Percentiles rank a stretch among this genome's conserved stretches.
These are phyloP conservation scores for Leccinum disarticulatum DNA, from an alignment of 768 basidiomycete genomes.

Conservation along the genomic window DNA sequence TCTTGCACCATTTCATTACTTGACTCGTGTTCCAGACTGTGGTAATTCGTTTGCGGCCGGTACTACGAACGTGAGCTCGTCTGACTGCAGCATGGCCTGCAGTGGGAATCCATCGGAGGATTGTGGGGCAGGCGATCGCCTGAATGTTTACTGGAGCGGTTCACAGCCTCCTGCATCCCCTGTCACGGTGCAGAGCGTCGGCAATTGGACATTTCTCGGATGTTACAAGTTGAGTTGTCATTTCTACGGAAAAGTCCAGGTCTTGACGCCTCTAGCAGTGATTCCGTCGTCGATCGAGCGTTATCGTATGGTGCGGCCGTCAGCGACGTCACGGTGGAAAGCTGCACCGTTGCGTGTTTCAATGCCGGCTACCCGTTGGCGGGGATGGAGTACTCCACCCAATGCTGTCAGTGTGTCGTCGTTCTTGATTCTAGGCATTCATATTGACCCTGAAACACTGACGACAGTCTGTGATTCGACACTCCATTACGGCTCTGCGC, in stretches of 20 bases:
- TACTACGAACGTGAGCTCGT: conserved; percentile 41
- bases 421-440: conserved; percentile 26
- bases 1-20: not conserved
- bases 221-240: conserved; percentile 59
- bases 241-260: not conserved
- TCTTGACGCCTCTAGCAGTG: conserved; percentile 25
- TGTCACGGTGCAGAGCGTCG: conserved; percentile 50
- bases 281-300: conserved; percentile 34
- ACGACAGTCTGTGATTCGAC: conserved; percentile 27
- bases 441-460: conserved; percentile 43
- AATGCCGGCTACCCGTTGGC: conserved; percentile 41
- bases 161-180: conserved; percentile 55
- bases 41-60: conserved; percentile 52
- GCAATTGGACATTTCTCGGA: conserved; percentile 69
- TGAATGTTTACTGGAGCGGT: conserved; percentile 69
- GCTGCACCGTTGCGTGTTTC: conserved; percentile 49
- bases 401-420: conserved; percentile 44
- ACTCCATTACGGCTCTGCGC: conserved; percentile 24
- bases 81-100: conserved; percentile 65
- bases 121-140: conserved; percentile 59
- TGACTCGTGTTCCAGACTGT: conserved; percentile 48
- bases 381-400: conserved; percentile 46
- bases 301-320: conserved; percentile 35
- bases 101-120: conserved; percentile 54
- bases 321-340: conserved; percentile 46